phyloP scores from a whole-genome alignment of 2,329 filamentous ascomycete species.

The Gnomoniopsis sp. region DNA sequence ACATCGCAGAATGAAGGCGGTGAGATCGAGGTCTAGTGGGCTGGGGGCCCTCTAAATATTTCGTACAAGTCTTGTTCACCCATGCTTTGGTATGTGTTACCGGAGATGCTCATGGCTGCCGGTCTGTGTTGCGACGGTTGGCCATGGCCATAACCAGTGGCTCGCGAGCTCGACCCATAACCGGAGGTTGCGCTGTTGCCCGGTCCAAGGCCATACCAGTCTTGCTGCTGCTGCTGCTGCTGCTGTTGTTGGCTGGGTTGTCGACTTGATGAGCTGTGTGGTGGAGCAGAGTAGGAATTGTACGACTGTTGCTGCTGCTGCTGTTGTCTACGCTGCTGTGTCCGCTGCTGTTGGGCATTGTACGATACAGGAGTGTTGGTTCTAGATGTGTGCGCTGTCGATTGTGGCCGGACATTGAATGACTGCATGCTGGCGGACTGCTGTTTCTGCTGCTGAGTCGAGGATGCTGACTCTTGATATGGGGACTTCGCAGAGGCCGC shows the following conservation, averaged over 20 bases:
- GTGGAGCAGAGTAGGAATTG: constrained; percentile 25
- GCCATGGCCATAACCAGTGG: background rate
- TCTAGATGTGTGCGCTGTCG: constrained; percentile 22
- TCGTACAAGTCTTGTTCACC: constrained; percentile 25
- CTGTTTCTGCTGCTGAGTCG: constrained; percentile 16
- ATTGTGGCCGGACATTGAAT: constrained; percentile 25
- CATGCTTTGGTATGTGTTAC: constrained; percentile 25
- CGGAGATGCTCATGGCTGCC: constrained; percentile 23
- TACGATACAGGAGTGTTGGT: constrained; percentile 23
- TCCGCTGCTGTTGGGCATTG: constrained; percentile 2
- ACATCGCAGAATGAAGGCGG: no score
- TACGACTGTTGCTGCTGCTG: constrained; percentile 27
- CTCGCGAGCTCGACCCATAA: constrained; percentile 21
- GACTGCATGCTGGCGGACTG: constrained; percentile 19
- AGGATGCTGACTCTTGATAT: constrained; percentile 22
- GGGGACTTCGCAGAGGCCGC: constrained; percentile 20
- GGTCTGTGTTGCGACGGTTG: constrained; percentile 19
- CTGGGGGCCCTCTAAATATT: constrained; percentile 19
- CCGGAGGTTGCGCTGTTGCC: constrained; percentile 21
- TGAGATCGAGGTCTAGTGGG: background rate
- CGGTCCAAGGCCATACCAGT: constrained; percentile 32
- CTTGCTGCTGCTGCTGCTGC: constrained; percentile 28
- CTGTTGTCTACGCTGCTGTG: constrained; percentile 24
- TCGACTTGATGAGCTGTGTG: constrained; percentile 23
- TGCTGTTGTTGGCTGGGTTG: constrained; percentile 27